A percentile compares a stretch with the other conserved stretches of the same genome.
Evolutionary conservation across 345 rosid species (phyloP).

Genomic region (Eucalyptus polyanthemos): DNA sequence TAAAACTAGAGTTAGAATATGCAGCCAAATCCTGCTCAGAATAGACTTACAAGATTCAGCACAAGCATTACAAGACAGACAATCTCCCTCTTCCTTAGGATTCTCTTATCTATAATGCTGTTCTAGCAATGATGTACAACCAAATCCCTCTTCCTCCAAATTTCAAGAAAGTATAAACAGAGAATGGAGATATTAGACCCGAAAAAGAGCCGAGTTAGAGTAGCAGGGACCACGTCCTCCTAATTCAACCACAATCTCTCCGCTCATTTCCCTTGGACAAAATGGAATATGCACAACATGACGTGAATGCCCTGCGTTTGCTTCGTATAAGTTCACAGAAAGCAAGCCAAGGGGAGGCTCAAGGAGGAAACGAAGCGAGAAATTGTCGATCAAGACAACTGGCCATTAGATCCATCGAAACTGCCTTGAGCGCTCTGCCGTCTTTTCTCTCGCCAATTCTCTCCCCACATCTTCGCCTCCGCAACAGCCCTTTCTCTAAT

Average conservation of each 20-base stretch:
- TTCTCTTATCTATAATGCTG: not conserved
- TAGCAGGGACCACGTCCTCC: not conserved
- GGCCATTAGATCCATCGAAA: conserved; percentile 22
- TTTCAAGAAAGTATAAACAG: not conserved
- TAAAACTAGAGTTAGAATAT: not conserved
- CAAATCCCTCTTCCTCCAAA: not conserved
- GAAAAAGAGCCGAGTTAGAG: not conserved
- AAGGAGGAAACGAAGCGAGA: no score
- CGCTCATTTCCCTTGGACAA: not conserved
- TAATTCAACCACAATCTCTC: not conserved
- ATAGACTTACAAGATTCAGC: not conserved
- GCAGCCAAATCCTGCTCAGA: not conserved
- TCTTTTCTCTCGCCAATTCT: conserved; percentile 79
- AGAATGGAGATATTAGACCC: not conserved
- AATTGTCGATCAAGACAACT: not conserved
- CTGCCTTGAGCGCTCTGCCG: conserved; percentile 53
- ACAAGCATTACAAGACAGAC: not conserved
- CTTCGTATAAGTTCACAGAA: not conserved
- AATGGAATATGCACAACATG: not conserved
- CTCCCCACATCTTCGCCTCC: conserved; percentile 97
- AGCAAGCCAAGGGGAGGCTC: not conserved
- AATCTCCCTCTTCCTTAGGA: not conserved
- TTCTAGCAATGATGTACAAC: not conserved
- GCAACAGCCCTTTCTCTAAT: conserved; percentile 88
- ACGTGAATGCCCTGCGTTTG: not conserved